phyloP scores from a whole-genome alignment of 371 early-diverging fungal species.

The Umbelopsis sp. region DNA sequence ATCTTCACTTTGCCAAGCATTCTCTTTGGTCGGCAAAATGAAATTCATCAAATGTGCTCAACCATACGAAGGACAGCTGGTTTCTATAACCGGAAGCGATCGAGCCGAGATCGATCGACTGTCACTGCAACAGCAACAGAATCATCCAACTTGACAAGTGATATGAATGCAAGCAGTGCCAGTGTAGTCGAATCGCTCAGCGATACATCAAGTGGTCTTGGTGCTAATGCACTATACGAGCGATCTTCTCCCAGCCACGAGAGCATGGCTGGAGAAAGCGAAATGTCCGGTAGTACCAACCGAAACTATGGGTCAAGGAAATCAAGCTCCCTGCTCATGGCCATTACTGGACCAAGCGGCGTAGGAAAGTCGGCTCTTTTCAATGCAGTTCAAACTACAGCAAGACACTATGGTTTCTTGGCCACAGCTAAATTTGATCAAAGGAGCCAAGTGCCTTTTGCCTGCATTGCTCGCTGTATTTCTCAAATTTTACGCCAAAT shows the following conservation, averaged over 20 bases:
- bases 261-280: conserved; percentile 37
- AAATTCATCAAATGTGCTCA: conserved; percentile 39
- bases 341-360: conserved; percentile 46
- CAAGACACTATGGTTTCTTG: conserved; percentile 48
- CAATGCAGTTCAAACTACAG: conserved; percentile 39
- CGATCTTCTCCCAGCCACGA: conserved; percentile 44
- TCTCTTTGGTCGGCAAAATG: conserved; percentile 44
- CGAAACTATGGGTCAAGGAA: conserved; percentile 16
- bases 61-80: conserved; percentile 42
- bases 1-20: conserved; percentile 48
- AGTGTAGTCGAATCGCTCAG: conserved; percentile 31
- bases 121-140: conserved; percentile 4
- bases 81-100: conserved; percentile 27
- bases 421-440: conserved; percentile 46
- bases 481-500: conserved; percentile 51
- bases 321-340: conserved; percentile 35
- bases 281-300: conserved; percentile 30
- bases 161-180: conserved; percentile 23
- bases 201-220: conserved; percentile 22
- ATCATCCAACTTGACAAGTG: conserved; percentile 25
- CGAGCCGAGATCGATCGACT: conserved; percentile 21
- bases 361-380: conserved; percentile 50
- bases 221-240: conserved; percentile 9
- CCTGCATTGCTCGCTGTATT: conserved; percentile 38
- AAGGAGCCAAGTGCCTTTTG: conserved; percentile 44